Base-by-base conservation (phyloP, 1,139 yeast species). In the Candida pseudoviswanathii region DNA sequence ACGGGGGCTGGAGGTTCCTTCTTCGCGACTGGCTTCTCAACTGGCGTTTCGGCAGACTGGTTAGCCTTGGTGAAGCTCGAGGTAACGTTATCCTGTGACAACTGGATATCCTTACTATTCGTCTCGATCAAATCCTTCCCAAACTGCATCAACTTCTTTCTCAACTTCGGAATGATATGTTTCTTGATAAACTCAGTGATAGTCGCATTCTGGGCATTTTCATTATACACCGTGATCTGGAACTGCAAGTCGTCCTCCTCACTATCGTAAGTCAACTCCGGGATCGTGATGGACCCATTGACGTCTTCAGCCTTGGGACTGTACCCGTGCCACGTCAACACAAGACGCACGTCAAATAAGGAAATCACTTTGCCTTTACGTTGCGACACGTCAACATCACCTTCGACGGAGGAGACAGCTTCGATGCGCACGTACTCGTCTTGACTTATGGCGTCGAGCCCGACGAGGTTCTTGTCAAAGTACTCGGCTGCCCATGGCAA, bases 331-430 rank as follows among this genome's bases (percentile, higher is more conserved):
- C 84, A 82, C n/a, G 74, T 76, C 53, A 92, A 66, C 1, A 80
- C 84, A 50, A 92, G 58, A 54, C 84, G 80, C 65, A 95, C 73
- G 63, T 94, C 99, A 67, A 89, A 94, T 53, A 94, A 73, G 2
- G 96, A 89, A 60, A 94, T 92, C 39, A 94, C 96, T 66, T 94
- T 92, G 21, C 99, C 99, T 70, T 95, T 94, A 60, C 99, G 84
- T 72, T 94, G 99, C 54, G 90, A 87, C 32, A 94, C 98, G 64
- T 91, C 98, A 53, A 91, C 96, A 60, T 94, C 99, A 45, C 99
- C 99, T 58, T 89, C 96, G 32, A 92, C 80, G 5, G 88, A 78
- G 21, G 89, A 82, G 10, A 91, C 77, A 11, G 76, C 66, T 30
- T 75, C 66, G 44, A 92, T 75, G 41, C 66, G 64, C 9, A 77